phyloP scores from a whole-genome alignment of 2,329 filamentous ascomycete species.

The Aspergillus sp. region DNA sequence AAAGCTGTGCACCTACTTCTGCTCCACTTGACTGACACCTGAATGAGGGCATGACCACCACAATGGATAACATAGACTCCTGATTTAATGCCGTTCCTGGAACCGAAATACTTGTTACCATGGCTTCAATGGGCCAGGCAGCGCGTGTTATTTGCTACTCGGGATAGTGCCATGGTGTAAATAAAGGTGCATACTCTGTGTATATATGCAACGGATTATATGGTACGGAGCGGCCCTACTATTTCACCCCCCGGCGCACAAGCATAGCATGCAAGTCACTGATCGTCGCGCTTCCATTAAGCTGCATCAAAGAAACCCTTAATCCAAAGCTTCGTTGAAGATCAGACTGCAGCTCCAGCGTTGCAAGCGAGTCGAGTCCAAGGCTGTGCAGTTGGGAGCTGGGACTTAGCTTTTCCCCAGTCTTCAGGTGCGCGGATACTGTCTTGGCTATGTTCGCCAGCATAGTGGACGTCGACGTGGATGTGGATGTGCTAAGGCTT shows the following conservation, averaged over 20 bases:
- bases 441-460: background rate
- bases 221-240: too few relatives aligned
- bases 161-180: too few relatives aligned
- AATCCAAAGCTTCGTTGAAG: background rate
- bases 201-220: too few relatives aligned
- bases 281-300: background rate
- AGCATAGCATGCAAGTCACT: background rate
- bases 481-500: background rate
- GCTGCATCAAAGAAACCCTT: conserved; percentile 5
- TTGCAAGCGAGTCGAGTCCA: conserved; percentile 5
- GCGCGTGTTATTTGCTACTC: too few relatives aligned
- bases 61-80: too few relatives aligned
- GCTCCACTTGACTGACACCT: too few relatives aligned
- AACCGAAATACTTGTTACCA: too few relatives aligned
- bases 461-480: background rate
- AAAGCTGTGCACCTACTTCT: too few relatives aligned
- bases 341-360: conserved; percentile 6
- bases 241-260: background rate
- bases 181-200: too few relatives aligned
- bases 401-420: background rate
- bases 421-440: background rate
- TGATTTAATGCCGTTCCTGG: too few relatives aligned
- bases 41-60: too few relatives aligned
- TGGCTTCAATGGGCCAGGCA: too few relatives aligned
- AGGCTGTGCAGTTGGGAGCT: conserved; percentile 1